Evolutionary conservation across 129 eudicot species (phyloP).

Genomic region (Mikania micrantha): DNA sequence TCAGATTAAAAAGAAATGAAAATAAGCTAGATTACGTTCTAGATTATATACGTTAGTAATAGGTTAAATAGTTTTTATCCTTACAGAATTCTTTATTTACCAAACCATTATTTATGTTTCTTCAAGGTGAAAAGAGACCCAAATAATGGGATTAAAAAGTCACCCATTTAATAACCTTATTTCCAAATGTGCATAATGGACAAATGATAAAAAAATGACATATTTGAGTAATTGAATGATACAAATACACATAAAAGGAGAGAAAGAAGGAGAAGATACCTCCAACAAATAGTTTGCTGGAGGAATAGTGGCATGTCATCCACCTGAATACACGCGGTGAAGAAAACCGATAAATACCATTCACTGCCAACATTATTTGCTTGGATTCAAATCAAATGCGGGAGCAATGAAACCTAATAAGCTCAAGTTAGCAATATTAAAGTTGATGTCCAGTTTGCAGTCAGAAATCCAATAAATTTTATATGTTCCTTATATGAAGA

Average conservation of each 20-base stretch:
- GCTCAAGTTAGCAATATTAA: not conserved
- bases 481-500: not conserved
- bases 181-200: too few species aligned
- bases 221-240: not conserved
- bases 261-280: conserved; percentile 31
- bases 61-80: not conserved
- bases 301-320: conserved; percentile 33
- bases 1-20: not conserved
- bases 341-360: conserved; percentile 15
- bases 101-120: too few species aligned
- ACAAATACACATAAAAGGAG: not conserved
- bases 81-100: not conserved
- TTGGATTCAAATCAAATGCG: not conserved
- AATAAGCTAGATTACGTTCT: not conserved
- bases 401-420: not conserved
- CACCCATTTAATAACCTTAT: too few species aligned
- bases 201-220: not conserved
- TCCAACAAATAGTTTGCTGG: conserved; percentile 56
- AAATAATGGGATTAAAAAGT: too few species aligned
- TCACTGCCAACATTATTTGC: conserved; percentile 16
- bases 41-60: not conserved
- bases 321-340: conserved; percentile 20
- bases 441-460: not conserved
- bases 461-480: not conserved
- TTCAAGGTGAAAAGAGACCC: not conserved